Evolutionary conservation across 768 basidiomycete species (phyloP).

Genomic region (Myochromella boudieri): DNA sequence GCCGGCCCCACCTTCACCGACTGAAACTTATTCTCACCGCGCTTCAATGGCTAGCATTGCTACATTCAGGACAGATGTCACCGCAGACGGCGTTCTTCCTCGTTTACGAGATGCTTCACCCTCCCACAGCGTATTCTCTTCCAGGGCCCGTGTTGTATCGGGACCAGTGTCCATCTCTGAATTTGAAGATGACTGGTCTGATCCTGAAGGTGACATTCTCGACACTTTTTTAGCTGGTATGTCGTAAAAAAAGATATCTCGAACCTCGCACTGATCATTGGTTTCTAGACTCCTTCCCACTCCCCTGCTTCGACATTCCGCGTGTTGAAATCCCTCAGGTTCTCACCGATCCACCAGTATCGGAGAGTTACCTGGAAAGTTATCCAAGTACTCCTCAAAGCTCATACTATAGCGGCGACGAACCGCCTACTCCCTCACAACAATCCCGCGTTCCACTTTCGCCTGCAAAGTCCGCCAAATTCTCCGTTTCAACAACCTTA

Average conservation of each 20-base stretch:
- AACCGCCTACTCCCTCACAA: constrained; percentile 9
- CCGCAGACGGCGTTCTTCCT: constrained; percentile 58
- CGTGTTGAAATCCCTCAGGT: constrained; percentile 30
- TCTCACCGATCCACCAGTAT: constrained; percentile 19
- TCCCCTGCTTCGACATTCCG: constrained; percentile 35
- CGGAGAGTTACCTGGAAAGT: constrained; percentile 12
- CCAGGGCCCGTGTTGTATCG: constrained; percentile 28
- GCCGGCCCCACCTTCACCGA: constrained; percentile 28
- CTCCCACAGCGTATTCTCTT: background rate
- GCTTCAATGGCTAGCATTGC: constrained; percentile 53
- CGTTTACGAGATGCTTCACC: constrained; percentile 16
- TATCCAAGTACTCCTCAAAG: constrained; percentile 9
- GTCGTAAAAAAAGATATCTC: constrained; percentile 6
- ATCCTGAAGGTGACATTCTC: constrained; percentile 33
- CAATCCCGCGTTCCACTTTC: constrained; percentile 11
- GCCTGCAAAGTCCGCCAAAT: constrained; percentile 24
- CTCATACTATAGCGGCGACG: constrained; percentile 2
- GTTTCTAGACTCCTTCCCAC: constrained; percentile 39
- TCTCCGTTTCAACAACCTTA: constrained; percentile 25
- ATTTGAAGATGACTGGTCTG: constrained; percentile 39
- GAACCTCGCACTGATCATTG: background rate
- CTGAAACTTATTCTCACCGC: constrained; percentile 29
- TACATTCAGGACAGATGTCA: constrained; percentile 56
- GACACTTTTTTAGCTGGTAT: constrained; percentile 34
- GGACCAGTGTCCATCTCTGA: constrained; percentile 38